phyloP scores from a whole-genome alignment of 306 rosid genomes.

The Acmispon strigosus region DNA sequence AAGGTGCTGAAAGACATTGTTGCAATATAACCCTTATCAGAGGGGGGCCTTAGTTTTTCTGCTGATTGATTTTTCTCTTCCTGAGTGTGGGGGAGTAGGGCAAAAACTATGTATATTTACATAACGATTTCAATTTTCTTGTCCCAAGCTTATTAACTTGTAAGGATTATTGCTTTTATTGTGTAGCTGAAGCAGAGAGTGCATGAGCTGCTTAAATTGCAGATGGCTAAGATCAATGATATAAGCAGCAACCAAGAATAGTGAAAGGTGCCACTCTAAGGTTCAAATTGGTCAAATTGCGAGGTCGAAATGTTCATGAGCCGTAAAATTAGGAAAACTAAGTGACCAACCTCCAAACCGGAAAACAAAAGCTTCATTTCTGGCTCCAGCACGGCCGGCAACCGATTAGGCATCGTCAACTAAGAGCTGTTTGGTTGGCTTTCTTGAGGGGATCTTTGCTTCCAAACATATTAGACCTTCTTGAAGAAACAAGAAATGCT shows the following conservation, averaged over 20 bases:
- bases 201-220: conserved; percentile 61
- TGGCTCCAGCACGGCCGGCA: not conserved
- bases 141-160: not conserved
- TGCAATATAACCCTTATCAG: not conserved
- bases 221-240: conserved; percentile 50
- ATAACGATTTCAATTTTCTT: not conserved
- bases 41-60: not conserved
- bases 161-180: not conserved
- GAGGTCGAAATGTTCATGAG: conserved; percentile 12
- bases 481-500: conserved; percentile 7
- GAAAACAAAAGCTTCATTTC: not conserved
- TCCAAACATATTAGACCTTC: not conserved
- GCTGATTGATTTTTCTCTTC: not conserved
- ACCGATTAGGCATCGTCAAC: not conserved
- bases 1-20: not conserved
- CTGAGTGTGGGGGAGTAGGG: not conserved
- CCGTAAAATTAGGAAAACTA: not conserved
- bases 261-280: conserved; percentile 1
- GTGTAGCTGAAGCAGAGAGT: conserved; percentile 68
- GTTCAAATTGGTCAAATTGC: not conserved
- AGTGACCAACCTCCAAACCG: conserved; percentile 1
- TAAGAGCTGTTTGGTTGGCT: not conserved
- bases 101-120: not conserved
- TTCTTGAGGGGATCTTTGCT: not conserved
- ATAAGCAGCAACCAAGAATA: conserved; percentile 15